These are phyloP conservation scores for Polychaeton citri DNA, from an alignment of 2,329 filamentous ascomycete genomes.

Conservation along the genomic window DNA sequence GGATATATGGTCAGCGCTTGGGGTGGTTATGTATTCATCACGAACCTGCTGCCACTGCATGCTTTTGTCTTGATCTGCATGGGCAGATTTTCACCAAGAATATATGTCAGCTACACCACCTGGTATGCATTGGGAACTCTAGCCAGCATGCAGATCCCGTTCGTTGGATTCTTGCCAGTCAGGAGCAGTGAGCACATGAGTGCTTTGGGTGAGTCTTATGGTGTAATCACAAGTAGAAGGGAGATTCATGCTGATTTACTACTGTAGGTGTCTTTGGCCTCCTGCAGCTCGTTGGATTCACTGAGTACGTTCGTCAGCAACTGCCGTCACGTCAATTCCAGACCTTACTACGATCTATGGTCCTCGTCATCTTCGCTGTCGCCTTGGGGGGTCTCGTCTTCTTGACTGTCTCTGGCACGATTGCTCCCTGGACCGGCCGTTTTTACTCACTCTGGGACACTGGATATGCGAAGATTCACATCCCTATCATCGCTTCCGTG, in stretches of 20 bases:
- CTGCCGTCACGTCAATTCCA: conserved; percentile 90
- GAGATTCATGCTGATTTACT: neutral
- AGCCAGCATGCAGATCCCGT: conserved; percentile 98
- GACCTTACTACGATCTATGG: conserved; percentile 65
- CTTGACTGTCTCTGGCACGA: conserved; percentile 75
- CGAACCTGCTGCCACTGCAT: conserved; percentile 88
- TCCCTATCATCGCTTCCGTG: conserved; percentile 98
- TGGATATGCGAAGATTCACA: conserved; percentile 96
- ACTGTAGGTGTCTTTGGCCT: conserved; percentile 75
- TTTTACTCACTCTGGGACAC: conserved; percentile 99
- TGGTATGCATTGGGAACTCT: conserved; percentile 96
- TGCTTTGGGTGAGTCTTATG: conserved; percentile 57
- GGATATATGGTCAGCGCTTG: conserved; percentile 99
- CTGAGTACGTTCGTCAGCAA: conserved; percentile 79
- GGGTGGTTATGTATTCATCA: conserved; percentile 99
- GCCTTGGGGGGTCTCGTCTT: conserved; percentile 64
- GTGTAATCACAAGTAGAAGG: no score
- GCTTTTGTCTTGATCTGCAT: conserved; percentile 89
- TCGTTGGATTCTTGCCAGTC: conserved; percentile 92
- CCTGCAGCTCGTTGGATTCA: conserved; percentile 81
- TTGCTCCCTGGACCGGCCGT: conserved; percentile 93
- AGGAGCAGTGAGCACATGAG: conserved; percentile 98
- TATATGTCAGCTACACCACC: conserved; percentile 94
- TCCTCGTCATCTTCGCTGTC: conserved; percentile 60
- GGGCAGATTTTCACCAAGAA: conserved; percentile 84